Evolutionary conservation across 305 asterid species (phyloP), one percentile per base, ranked within the genome.

Genomic region (Fraxinus platypoda): DNA sequence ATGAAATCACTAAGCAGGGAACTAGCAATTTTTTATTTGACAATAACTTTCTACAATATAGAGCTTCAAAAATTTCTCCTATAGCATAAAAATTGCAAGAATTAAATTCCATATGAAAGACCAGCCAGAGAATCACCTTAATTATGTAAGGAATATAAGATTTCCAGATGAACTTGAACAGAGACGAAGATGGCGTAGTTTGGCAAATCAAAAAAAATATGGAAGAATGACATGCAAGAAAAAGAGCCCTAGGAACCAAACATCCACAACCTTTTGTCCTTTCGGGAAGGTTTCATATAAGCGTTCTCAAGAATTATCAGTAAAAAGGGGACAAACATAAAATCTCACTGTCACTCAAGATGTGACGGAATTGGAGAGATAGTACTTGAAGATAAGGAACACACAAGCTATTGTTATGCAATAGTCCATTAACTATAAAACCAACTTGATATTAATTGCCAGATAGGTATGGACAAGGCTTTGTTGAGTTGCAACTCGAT

Each of bases 1-100:
- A 35, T 28, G 41, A 37, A 54, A 59, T 82, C 68, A 82, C 21
- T 72, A 70, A 71, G 34, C 78, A 76, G 62, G 25, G 77, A 76
- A 82, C 35, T 54, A n/a, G 64, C 25, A 54, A 54, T n/a, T n/a
- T n/a, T n/a, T 54, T 54, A 54, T n/a, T n/a, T 54, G 64, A 54
- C 64, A 54, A n/a, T 54, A 54, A n/a, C 23, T 54, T 54, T 54
- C 62, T n/a, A n/a, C 64, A 54, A 54, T n/a, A n/a, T 5, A 54
- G 64, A 54, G 26, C 64, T 54, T 54, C 64, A 4, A 52, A 17
- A 52, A 52, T 5, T 54, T 54, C 64, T 54, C 64, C 64, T n/a
- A 54, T 54, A 54, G 64, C 25, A 54, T 54, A 54, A 54, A 54
- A 54, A 54, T 54, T 54, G 64, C 26, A 54, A 54, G 64, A n/a